Percentiles rank a stretch among this genome's conserved stretches.
Conservation (phyloP, 2,329 filamentous ascomycete species). For the Knoxdaviesia capensis region DNA sequence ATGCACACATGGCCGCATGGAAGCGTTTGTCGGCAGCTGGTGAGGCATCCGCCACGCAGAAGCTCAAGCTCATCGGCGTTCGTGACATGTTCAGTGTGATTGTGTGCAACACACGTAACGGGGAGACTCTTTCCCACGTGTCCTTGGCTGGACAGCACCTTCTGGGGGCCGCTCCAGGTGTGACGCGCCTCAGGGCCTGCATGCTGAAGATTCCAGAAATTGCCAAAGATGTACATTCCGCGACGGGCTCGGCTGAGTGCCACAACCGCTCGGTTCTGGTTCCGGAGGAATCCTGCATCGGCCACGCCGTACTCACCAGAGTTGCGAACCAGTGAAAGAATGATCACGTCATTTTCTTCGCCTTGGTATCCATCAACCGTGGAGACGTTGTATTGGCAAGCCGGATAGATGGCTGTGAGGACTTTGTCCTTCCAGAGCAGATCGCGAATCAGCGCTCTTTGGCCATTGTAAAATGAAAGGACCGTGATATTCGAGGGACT, state of each 20-base stretch:
- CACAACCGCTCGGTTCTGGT: constrained; percentile 37
- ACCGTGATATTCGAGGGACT: constrained; percentile 46
- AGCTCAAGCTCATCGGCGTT: constrained; percentile 30
- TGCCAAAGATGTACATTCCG: constrained; percentile 74
- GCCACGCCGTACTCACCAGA: constrained; percentile 20
- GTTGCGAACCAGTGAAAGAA: constrained; percentile 65
- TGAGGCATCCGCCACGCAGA: constrained; percentile 5
- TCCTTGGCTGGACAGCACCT: constrained; percentile 6
- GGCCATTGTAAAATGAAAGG: constrained; percentile 75
- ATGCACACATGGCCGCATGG: constrained; percentile 3
- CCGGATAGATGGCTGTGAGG: constrained; percentile 9
- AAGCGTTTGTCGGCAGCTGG: not conserved
- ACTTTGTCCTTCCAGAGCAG: constrained; percentile 17
- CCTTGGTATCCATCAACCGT: constrained; percentile 86
- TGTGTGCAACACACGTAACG: constrained; percentile 42
- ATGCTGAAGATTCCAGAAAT: constrained; percentile 33
- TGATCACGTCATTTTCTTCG: constrained; percentile 69
- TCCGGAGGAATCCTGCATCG: constrained; percentile 52
- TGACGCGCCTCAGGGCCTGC: constrained; percentile 17
- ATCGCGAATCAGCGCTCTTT: constrained; percentile 43
- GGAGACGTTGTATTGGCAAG: constrained; percentile 34
- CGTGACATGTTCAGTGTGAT: constrained; percentile 25
- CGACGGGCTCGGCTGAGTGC: constrained; percentile 49
- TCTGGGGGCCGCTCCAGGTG: constrained; percentile 14
- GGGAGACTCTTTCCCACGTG: constrained; percentile 40